Conservation (phyloP, 2,329 filamentous ascomycete genomes). For the Diatrype stigma region DNA sequence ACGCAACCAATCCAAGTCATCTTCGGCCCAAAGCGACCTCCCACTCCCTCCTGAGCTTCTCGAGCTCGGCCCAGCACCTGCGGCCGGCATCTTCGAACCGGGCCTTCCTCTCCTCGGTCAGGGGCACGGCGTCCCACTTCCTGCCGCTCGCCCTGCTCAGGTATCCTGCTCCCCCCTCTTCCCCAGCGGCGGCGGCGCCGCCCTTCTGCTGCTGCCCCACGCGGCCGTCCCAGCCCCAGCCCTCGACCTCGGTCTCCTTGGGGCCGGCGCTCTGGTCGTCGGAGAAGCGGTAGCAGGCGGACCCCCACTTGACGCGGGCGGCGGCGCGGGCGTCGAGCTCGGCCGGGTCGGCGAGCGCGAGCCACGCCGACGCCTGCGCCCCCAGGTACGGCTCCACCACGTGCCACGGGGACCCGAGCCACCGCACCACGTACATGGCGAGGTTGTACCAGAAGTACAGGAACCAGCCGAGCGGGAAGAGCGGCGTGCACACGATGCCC, state of each 20-base stretch:
- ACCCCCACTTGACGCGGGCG: conserved; percentile 76
- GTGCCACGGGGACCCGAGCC: conserved; percentile 87
- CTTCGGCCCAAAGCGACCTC: conserved; percentile 38
- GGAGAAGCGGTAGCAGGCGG: conserved; percentile 50
- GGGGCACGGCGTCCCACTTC: conserved; percentile 51
- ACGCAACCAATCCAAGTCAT: no score
- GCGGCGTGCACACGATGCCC: conserved; percentile 76
- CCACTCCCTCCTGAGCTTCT: conserved; percentile 65
- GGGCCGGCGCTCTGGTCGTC: conserved; percentile 56
- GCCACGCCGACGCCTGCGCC: conserved; percentile 72
- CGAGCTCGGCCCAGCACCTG: conserved; percentile 66
- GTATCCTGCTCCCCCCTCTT: conserved; percentile 43
- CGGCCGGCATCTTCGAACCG: conserved; percentile 61
- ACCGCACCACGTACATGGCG: conserved; percentile 67
- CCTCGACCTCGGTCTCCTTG: conserved; percentile 76
- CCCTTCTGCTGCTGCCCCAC: conserved; percentile 32
- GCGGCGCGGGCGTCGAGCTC: conserved; percentile 53
- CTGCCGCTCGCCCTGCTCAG: conserved; percentile 53
- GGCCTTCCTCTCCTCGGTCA: conserved; percentile 56
- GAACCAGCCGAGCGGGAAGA: conserved; percentile 69
- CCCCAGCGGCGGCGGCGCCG: conserved; percentile 37
- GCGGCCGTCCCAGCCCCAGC: conserved; percentile 72
- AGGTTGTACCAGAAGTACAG: conserved; percentile 66
- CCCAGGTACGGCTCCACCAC: conserved; percentile 70
- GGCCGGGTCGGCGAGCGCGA: conserved; percentile 64